Evolutionary conservation across 768 basidiomycete species (phyloP), one percentile per base, ranked within the genome.

Genomic region (Termitomyces sp.): DNA sequence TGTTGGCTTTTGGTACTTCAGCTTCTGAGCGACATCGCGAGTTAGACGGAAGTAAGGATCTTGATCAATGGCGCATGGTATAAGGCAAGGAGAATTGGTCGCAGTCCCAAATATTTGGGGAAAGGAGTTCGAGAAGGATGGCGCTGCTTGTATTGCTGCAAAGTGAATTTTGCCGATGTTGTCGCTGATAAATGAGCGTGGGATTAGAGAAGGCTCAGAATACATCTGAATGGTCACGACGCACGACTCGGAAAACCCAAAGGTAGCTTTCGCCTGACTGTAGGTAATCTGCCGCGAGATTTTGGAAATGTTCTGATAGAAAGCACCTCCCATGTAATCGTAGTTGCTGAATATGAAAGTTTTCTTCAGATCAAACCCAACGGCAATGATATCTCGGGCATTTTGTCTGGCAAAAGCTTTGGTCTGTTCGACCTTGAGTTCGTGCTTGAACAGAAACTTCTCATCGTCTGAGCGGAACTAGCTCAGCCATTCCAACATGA

Each of bases 121-220:
- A 81, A 98, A 99, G 13, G 96, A 97, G 74, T 95, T 96, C 64
- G 94, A 95, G 81, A 99, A 99, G 18, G 94, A 92, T 0, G 97
- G 96, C 0, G 96, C 87, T 8, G 97, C 94, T 75, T 99, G 97
- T 65, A 99, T 87, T 33, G 97, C 83, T 39, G 90, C 93, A 73
- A 99, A 99, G 77, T 98, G 96, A 61, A 93, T 86, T 78, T 98
- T 98, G 63, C 97, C 97, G 65, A 98, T 94, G 76, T 98, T 98
- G 75, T 98, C 97, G 24, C 95, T 98, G 70, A 8, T 35, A 16
- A n/a, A 52, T n/a, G 40, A 59, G 20, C 15, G 55, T 45, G 32
- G 45, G 59, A 55, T 46, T 44, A 55, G 28, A 22, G 8, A 28
- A 12, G n/a, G 3, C 16, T 13, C 16, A 16, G 20, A 40, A 16